Evolutionary conservation across 2,329 filamentous ascomycete species (phyloP), one percentile per base, ranked within the genome.

Genomic region (Aureobasidium melanogenum): DNA sequence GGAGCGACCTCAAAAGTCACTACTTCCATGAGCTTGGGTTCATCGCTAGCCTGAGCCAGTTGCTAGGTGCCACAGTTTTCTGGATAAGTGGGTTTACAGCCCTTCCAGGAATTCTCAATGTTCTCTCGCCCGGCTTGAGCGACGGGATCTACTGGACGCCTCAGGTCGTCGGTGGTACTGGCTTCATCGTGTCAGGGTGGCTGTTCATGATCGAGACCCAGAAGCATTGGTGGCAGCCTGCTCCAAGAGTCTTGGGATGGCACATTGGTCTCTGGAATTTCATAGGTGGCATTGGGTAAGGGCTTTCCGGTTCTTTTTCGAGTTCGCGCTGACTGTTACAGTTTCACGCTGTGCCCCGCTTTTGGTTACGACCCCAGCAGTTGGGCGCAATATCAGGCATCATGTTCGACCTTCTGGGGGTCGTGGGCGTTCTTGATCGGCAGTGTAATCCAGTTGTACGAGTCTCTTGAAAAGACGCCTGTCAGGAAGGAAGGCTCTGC

Each of bases 171-270:
- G 85, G 86, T 4, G 85, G 85, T 1, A 69, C 69, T 0, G 83
- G 84, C 5, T 88, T 88, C 71, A 80, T 87, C 63, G 67, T 85
- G 26, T 86, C 77, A 32, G 77, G 75, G 24, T 67, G 74, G 2
- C 71, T 88, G 1, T 88, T 87, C 71, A 87, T 87, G 79, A 67
- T 88, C 8, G 86, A 88, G 70, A 86, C 84, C 2, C 85, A 88
- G 70, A 69, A 76, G 43, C 79, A 76, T 48, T 88, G 86, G 85
- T 88, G 82, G 66, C 72, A 75, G 14, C 85, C 86, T 0, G 82
- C 83, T 0, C 76, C 75, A 3, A 68, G 71, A 3, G 74, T 83
- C 0, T 75, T 88, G 1, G 85, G 85, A 3, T 88, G 85, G 86
- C 84, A 88, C 69, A 81, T 88, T 65, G 85, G 84, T 0, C 70